Evolutionary conservation across 352 stramenopile species (phyloP), one percentile per base, ranked within the genome.

Genomic region (Hyaloperonospora brassicae): DNA sequence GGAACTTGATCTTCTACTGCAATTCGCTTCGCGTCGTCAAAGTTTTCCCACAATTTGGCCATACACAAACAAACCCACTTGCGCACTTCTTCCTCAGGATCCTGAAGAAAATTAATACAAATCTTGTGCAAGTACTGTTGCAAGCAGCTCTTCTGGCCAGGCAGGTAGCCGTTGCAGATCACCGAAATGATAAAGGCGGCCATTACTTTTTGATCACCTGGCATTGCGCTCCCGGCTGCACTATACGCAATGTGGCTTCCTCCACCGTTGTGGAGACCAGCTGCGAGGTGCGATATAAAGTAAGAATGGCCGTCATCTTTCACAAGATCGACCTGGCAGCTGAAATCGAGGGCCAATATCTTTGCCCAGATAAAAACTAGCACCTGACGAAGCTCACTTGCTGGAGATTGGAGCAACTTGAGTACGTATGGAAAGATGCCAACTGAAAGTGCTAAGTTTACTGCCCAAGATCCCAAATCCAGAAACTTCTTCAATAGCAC

Each of bases 391-490:
- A 98, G 93, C 57, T 99, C 96, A 31, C 80, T 89, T 6, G 95
- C 93, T 9, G 94, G 86, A 45, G 87, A 97, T 66, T 98, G 92
- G 9, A 99, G 71, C 7, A 99, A 70, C 68, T 98, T 99, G 25
- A 98, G 78, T 9, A 99, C 95, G 58, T 99, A 99, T 3, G 96
- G 97, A 53, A 98, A 99, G 52, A 99, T 98, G 13, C 92, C 93
- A 36, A 99, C 91, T 13, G 84, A 98, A 1, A 99, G 70, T 8
- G 86, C 85, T 10, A 95, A 55, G 40, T 95, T 93, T 13, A 96
- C 86, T 11, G 88, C 86, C 86, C 87, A 96, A 0, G 84, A 83
- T 0, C 88, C 95, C 9, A 98, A 71, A 55, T 98, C 91, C n/a
- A 98, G 65, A 66, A 98, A 98, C 50, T 93, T 81, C 49, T 96